Evolutionary conservation across 2,329 filamentous ascomycete genomes (phyloP), one percentile per base, ranked within the genome.

Genomic region (Penicillium carneum): DNA sequence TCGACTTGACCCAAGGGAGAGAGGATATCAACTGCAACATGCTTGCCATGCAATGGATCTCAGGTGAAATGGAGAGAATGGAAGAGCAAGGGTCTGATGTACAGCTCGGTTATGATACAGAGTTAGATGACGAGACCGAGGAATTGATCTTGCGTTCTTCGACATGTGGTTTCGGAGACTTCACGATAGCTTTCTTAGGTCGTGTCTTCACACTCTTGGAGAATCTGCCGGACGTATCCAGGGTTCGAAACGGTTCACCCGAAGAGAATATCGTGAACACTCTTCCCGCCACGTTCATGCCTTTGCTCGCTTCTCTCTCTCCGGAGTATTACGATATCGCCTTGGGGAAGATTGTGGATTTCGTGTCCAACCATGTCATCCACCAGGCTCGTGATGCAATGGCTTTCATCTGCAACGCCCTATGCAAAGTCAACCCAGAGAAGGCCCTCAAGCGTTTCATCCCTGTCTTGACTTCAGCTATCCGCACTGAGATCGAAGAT

Each of bases 241-340:
- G 94, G 61, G 88, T 97, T 34, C 90, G 94, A 63, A 93, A 91
- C 61, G 93, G 93, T 11, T 96, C 93, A 6, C 95, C 95, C 0
- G 95, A 99, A 77, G 96, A 99, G 72, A 97, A 93, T 70, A 93
- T 99, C 49, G 93, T 98, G 74, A 98, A 98, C 74, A 96, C 93
- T 1, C 81, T 99, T 23, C 95, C 95, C 2, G 92, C 94, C 8
- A 93, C 95, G 0, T 88, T 99, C 64, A 93, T 92, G 54, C 95
- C 95, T 3, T 82, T 99, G 43, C 91, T 99, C 66, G 91, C 94
- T 0, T 92, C 93, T 0, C 82, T 99, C 26, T 98, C 95, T 0
- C 92, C 94, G 0, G 93, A 97, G 72, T 86, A 98, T 11, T 99
- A 96, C 71, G 95, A 98, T 71, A 86, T 95, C 74, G 92, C 92